A percentile compares a stretch with the other conserved stretches of the same genome.
These are phyloP conservation scores for Aureobasidium uvarum DNA, from an alignment of 2,329 filamentous ascomycete species.

Conservation along the genomic window DNA sequence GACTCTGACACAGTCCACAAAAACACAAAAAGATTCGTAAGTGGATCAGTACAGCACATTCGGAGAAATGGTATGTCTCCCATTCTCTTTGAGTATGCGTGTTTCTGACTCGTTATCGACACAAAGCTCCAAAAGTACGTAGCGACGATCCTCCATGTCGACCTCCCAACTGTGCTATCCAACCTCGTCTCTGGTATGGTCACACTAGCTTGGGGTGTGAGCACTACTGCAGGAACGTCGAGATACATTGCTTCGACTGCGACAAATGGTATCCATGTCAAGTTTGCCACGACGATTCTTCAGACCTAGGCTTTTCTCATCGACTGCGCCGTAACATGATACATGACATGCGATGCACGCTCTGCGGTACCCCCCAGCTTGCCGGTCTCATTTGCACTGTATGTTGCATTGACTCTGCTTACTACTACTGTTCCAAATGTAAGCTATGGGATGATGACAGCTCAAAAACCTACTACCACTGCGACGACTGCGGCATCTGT, in stretches of 20 bases:
- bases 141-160: neutral
- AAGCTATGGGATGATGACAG: constrained; percentile 96
- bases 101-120: neutral
- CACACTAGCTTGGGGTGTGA: constrained; percentile 67
- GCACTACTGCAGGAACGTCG: constrained; percentile 95
- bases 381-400: constrained; percentile 73
- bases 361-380: constrained; percentile 80
- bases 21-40: neutral
- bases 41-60: neutral
- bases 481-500: constrained; percentile 93
- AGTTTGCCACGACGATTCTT: constrained; percentile 90
- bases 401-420: constrained; percentile 76
- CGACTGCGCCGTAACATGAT: constrained; percentile 77
- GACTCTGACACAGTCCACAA: neutral
- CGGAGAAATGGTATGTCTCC: neutral
- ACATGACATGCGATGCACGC: constrained; percentile 96
- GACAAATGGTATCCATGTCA: constrained; percentile 92
- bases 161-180: neutral
- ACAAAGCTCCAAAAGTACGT: neutral
- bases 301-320: constrained; percentile 47
- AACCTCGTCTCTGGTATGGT: too few species aligned
- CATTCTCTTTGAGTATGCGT: neutral
- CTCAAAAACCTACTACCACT: constrained; percentile 92
- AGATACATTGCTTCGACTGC: constrained; percentile 88
- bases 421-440: constrained; percentile 92